Percentiles rank a stretch among this genome's conserved stretches.
Evolutionary conservation across 2,329 filamentous ascomycete species (phyloP).

Genomic region (Penicillium glabrum): DNA sequence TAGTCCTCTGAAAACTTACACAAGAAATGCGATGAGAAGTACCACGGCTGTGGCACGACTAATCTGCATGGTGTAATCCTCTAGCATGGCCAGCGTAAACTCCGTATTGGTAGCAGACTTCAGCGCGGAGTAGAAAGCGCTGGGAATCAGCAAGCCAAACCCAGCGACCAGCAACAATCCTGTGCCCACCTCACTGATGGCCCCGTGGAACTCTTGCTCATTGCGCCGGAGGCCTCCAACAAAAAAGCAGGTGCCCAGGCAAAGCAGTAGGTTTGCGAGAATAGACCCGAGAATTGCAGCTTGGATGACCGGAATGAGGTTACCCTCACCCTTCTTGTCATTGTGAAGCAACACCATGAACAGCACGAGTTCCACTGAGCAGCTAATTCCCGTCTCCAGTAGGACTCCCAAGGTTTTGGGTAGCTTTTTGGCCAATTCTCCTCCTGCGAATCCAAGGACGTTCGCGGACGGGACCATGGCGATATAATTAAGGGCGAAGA

Average conservation of each 20-base stretch:
- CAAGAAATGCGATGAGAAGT: constrained; percentile 66
- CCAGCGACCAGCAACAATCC: constrained; percentile 76
- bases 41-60: constrained; percentile 71
- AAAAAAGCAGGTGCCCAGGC: constrained; percentile 77
- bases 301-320: constrained; percentile 67
- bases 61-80: constrained; percentile 59
- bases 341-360: constrained; percentile 72
- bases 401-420: constrained; percentile 63
- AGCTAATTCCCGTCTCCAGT: constrained; percentile 62
- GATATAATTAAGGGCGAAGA: constrained; percentile 71
- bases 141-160: constrained; percentile 49
- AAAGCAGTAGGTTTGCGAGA: constrained; percentile 77
- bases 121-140: constrained; percentile 48
- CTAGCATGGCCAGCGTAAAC: constrained; percentile 44
- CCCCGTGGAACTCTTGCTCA: constrained; percentile 69
- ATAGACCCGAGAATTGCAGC: constrained; percentile 83
- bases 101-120: constrained; percentile 40
- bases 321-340: constrained; percentile 44
- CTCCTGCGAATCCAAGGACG: constrained; percentile 71
- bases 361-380: constrained; percentile 76
- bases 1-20: constrained; percentile 48
- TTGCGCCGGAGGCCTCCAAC: constrained; percentile 68
- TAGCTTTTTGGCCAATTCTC: constrained; percentile 71
- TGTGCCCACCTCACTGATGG: constrained; percentile 75
- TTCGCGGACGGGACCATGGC: constrained; percentile 78